Evolutionary conservation across 805 yeast species (phyloP), one percentile per base, ranked within the genome.

Genomic region (Millerago galiae): DNA sequence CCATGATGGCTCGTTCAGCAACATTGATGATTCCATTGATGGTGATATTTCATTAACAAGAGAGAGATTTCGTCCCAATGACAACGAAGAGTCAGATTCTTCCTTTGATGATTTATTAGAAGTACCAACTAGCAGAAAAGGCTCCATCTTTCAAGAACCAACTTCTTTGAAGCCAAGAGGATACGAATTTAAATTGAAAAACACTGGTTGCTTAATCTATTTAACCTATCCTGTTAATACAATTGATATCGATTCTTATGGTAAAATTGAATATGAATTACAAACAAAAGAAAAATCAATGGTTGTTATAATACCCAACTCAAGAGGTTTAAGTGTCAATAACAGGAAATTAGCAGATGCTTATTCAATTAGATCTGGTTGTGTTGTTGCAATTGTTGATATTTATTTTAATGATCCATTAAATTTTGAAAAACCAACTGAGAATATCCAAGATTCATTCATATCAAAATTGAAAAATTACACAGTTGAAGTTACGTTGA

Each of bases 291-390:
- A 53, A 29, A 46, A 49, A 26, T 47, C 56, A n/a, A 55, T 55
- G 58, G 50, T 55, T 14, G 47, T 55, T 4, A 47, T 53, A 5
- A 35, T 55, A 12, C 59, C 59, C 5, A 55, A 55, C 43, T 55
- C 59, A 1, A 42, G 48, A 15, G 58, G 56, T 1, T 39, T 55
- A 5, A 48, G 58, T 32, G 39, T 45, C 2, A 53, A 55, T 40
- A 55, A 55, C 26, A 41, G 50, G 41, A 55, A 55, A 37, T 36
- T 55, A 2, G 58, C 59, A 1, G 59, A 55, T 41, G 59, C 58
- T 0, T 55, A 55, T 34, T 50, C 59, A 0, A 49, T 55, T 4
- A 47, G 59, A 29, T 49, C 59, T 5, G 59, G 59, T 2, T 55
- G 59, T 45, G 59, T 55, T 15, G 50, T 53, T 32, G 56, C 58